Evolutionary conservation across 352 stramenopile species (phyloP), one percentile per base, ranked within the genome.

Genomic region (Bremia lactucae): DNA sequence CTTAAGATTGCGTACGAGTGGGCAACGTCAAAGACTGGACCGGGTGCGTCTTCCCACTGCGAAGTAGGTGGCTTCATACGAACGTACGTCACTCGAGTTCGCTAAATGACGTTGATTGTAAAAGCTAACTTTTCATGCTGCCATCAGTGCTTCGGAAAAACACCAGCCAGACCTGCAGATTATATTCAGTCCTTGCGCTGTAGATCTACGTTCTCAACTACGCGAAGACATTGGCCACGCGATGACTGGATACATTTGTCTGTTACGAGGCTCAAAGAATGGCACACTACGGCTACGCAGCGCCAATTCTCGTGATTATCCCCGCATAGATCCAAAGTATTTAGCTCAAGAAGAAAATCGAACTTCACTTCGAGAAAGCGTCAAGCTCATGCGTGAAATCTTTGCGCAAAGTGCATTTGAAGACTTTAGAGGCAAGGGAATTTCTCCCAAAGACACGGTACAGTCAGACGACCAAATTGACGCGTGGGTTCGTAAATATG

Each of bases 11-110:
- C n/a, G n/a, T n/a, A n/a, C n/a, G n/a, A n/a, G n/a, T n/a, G n/a
- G n/a, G n/a, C n/a, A n/a, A n/a, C n/a, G n/a, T n/a, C n/a, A n/a
- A n/a, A n/a, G n/a, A n/a, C n/a, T n/a, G n/a, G n/a, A n/a, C n/a
- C 28, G 78, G 52, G 6, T 0, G 70, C 78, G 14, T 77, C 61
- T 3, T 72, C 78, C 1, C 80, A 91, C 38, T 64, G 88, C 26
- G 80, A 93, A 51, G 70, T 80, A 2, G 80, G 80, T 10, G 80
- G 75, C 6, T 94, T 94, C 50, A 89, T 94, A 37, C 77, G 82
- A 48, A 84, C 61, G 64, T 70, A 52, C 49, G 43, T 44, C 13
- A 24, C 2, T 33, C 19, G n/a, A 5, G 31, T 23, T n/a, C n/a
- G n/a, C n/a, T n/a, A n/a, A n/a, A n/a, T n/a, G n/a, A n/a, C n/a